Conservation (phyloP, 2,329 filamentous ascomycete species). For the Paracamarosporium sp. region DNA sequence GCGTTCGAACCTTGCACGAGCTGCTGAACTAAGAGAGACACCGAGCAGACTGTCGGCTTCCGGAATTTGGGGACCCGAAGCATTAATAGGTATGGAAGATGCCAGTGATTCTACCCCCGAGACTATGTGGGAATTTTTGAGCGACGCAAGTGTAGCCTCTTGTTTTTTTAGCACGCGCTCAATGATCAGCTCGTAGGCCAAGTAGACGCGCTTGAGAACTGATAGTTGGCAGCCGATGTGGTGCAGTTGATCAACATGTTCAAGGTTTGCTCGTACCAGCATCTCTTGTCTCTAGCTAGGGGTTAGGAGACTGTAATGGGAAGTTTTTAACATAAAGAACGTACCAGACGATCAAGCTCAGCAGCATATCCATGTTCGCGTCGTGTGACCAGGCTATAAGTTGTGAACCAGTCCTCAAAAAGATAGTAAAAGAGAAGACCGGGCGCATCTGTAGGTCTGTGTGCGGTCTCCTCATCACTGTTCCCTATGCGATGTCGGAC, state of each 20-base stretch:
- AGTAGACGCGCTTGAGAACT: constrained; percentile 66
- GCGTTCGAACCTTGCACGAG: constrained; percentile 64
- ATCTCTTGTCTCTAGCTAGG: constrained; percentile 58
- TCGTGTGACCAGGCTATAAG: constrained; percentile 62
- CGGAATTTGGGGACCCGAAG: constrained; percentile 29
- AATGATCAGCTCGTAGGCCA: constrained; percentile 66
- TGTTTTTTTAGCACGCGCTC: constrained; percentile 61
- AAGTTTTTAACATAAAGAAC: background rate
- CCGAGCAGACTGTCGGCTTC: constrained; percentile 51
- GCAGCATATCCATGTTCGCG: constrained; percentile 54
- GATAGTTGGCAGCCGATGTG: constrained; percentile 67
- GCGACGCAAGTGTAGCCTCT: constrained; percentile 49
- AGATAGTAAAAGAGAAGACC: constrained; percentile 71
- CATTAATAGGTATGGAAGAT: constrained; percentile 28
- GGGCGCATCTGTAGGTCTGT: constrained; percentile 60
- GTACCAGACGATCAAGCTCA: constrained; percentile 59
- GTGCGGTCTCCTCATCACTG: constrained; percentile 54
- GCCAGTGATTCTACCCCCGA: constrained; percentile 37
- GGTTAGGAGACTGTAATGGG: background rate
- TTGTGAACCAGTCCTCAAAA: constrained; percentile 70
- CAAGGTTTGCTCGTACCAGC: constrained; percentile 57
- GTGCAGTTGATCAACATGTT: constrained; percentile 61
- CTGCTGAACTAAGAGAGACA: constrained; percentile 55
- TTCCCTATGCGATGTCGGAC: constrained; percentile 54
- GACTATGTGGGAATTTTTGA: constrained; percentile 52